Evolutionary conservation across 352 stramenopile genomes (phyloP).

Genomic region (Phytophthora cryptogea): DNA sequence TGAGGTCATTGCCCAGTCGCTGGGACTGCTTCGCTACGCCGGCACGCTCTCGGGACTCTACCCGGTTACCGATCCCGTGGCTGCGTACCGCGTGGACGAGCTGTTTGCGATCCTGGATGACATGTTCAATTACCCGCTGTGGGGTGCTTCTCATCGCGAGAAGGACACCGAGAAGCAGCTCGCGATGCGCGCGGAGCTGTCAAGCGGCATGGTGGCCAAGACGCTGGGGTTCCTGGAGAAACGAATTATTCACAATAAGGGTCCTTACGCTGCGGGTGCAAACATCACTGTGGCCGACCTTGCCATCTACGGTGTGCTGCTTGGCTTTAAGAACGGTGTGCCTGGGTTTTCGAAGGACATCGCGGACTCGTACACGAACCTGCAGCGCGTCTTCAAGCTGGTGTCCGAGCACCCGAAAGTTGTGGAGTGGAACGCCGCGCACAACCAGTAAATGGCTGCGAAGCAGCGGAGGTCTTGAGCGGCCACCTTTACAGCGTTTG

Average conservation of each 20-base stretch:
- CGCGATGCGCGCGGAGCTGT: conserved; percentile 44
- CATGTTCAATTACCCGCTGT: conserved; percentile 40
- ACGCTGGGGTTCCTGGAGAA: conserved; percentile 50
- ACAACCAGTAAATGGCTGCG: conserved; percentile 20
- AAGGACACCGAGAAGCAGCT: conserved; percentile 42
- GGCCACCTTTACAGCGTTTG: background rate
- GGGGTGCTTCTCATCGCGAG: conserved; percentile 28
- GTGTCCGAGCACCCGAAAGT: conserved; percentile 56
- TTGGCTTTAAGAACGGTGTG: conserved; percentile 40
- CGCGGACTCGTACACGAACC: conserved; percentile 37
- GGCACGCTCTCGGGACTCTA: conserved; percentile 61
- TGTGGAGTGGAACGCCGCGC: conserved; percentile 56
- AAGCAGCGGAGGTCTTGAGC: background rate
- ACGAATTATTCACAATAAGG: conserved; percentile 46
- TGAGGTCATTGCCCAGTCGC: conserved; percentile 53
- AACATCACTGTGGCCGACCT: conserved; percentile 58
- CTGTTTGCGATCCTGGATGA: conserved; percentile 46
- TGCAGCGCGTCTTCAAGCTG: conserved; percentile 45
- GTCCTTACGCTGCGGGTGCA: conserved; percentile 38
- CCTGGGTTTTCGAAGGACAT: conserved; percentile 35
- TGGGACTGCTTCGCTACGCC: conserved; percentile 66
- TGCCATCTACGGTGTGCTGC: conserved; percentile 45
- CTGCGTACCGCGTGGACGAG: conserved; percentile 52
- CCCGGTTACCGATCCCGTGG: conserved; percentile 38
- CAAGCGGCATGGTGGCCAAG: conserved; percentile 39